Percentiles rank a stretch among this genome's conserved stretches.
These are phyloP conservation scores for Colletotrichum gloeosporioides DNA, from an alignment of 2,329 filamentous ascomycete species.

Conservation along the genomic window DNA sequence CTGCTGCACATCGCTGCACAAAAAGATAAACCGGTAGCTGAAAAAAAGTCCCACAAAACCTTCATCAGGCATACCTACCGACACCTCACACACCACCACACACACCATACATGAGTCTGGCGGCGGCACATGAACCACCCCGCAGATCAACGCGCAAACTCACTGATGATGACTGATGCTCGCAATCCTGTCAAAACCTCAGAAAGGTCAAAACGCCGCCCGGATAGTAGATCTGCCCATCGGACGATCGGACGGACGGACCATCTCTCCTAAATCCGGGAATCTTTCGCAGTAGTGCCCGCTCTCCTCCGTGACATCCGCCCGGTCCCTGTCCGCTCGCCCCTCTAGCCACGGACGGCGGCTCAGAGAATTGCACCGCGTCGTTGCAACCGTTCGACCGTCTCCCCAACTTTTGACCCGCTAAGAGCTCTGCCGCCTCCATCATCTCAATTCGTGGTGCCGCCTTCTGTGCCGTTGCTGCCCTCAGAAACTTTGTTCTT, in stretches of 20 bases:
- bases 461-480: not conserved
- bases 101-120: not conserved
- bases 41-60: not conserved
- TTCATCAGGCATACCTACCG: not conserved
- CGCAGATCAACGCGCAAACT: not conserved
- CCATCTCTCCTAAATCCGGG: not conserved
- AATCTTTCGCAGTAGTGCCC: not conserved
- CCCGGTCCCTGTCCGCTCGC: conserved; percentile 7
- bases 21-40: not conserved
- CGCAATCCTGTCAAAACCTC: not conserved
- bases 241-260: not conserved
- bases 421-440: not conserved
- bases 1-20: not conserved
- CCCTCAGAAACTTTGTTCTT: not conserved
- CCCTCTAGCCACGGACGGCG: not conserved
- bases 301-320: conserved; percentile 6
- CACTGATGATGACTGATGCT: not conserved
- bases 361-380: not conserved
- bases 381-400: not conserved
- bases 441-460: not conserved
- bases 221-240: not conserved
- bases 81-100: not conserved
- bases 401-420: not conserved
- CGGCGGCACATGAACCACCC: not conserved
- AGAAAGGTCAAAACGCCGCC: not conserved